Percentiles rank a stretch among this genome's conserved stretches.
Conservation (phyloP, 148 eudicot species). For the Camellia lanceoleosa region DNA sequence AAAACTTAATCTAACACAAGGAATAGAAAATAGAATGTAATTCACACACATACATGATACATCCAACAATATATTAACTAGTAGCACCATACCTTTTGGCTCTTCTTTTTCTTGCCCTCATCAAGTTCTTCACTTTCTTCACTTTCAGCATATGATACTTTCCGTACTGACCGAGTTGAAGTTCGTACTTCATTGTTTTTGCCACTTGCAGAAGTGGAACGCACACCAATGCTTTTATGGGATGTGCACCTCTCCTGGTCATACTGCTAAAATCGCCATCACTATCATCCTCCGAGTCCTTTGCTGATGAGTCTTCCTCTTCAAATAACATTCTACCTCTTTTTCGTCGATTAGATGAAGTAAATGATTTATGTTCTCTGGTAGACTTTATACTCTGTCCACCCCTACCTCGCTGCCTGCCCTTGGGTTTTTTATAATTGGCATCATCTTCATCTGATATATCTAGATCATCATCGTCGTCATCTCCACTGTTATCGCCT, state of each 20-base stretch:
- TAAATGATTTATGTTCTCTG: slow-evolving; percentile 45
- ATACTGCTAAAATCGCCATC: slow-evolving; percentile 51
- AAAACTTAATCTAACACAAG: slow-evolving; percentile 6
- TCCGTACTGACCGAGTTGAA: slow-evolving; percentile 75
- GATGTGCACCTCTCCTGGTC: slow-evolving; percentile 45
- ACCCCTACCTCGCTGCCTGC: slow-evolving; percentile 47
- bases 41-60: not conserved
- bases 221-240: slow-evolving; percentile 44
- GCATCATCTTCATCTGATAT: slow-evolving; percentile 67
- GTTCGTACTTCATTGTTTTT: slow-evolving; percentile 64
- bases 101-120: slow-evolving; percentile 64
- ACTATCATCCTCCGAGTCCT: slow-evolving; percentile 71
- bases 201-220: slow-evolving; percentile 30
- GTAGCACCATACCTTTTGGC: slow-evolving; percentile 61
- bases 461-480: slow-evolving; percentile 46
- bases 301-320: slow-evolving; percentile 73
- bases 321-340: slow-evolving; percentile 50
- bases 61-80: slow-evolving; percentile 8
- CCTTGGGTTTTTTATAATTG: slow-evolving; percentile 52
- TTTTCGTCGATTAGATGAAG: slow-evolving; percentile 46
- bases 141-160: slow-evolving; percentile 91
- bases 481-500: slow-evolving; percentile 69
- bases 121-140: slow-evolving; percentile 90
- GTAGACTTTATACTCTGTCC: slow-evolving; percentile 45
- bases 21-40: not conserved